phyloP scores from a whole-genome alignment of 179 eudicot genomes.

The Vitellaria paradoxa region DNA sequence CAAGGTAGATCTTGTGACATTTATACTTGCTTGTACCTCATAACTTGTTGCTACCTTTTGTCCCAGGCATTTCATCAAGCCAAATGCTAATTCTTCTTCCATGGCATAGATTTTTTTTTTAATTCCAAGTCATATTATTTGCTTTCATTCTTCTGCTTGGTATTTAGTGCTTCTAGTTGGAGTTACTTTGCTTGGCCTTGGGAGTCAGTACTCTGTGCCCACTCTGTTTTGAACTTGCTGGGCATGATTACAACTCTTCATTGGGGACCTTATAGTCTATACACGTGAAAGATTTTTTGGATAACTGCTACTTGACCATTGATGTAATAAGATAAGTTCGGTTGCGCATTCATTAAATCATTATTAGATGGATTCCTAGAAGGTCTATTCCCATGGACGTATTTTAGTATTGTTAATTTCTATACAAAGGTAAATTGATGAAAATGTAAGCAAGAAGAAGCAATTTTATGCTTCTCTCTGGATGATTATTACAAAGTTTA shows the following conservation, averaged over 20 bases:
- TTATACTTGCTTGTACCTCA: slow-evolving; percentile 1
- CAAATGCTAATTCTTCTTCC: not conserved
- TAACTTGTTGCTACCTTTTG: not conserved
- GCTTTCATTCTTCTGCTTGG: slow-evolving; percentile 7
- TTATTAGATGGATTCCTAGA: not conserved
- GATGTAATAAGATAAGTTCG: not conserved
- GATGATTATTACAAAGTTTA: not conserved
- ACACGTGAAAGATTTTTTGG: not conserved
- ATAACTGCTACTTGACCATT: not conserved
- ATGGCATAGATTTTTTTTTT: not conserved
- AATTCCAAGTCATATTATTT: not conserved
- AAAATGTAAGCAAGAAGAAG: not conserved
- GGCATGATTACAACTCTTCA: not conserved
- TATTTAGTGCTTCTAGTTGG: too few relatives aligned
- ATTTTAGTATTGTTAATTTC: not conserved
- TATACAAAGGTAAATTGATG: not conserved
- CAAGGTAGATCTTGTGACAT: not conserved
- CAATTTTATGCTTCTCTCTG: not conserved
- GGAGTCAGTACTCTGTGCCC: not conserved
- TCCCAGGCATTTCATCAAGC: not conserved
- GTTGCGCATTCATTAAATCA: not conserved
- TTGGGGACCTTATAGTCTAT: not conserved
- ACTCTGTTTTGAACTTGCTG: not conserved
- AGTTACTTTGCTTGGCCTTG: not conserved
- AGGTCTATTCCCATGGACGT: not conserved